Conservation (phyloP, 2,329 filamentous ascomycete species). For the Myriosclerotinia duriaeana region DNA sequence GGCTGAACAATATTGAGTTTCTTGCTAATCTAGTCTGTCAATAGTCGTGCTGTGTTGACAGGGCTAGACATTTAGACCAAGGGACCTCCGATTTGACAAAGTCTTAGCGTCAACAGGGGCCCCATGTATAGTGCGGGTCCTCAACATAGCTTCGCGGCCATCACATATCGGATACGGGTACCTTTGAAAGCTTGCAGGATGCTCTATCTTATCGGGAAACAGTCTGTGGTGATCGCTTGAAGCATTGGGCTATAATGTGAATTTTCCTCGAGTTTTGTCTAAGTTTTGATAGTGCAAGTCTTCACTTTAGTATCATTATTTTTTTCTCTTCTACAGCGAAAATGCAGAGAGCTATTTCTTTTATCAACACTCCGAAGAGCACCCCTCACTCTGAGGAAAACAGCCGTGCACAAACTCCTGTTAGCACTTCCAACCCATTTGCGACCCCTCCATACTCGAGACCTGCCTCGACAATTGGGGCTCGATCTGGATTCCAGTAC, state of each 20-base stretch:
- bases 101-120: constrained; percentile 12
- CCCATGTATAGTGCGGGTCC: constrained; percentile 20
- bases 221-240: constrained; percentile 13
- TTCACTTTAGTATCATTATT: constrained; percentile 10
- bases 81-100: constrained; percentile 9
- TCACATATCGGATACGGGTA: constrained; percentile 4
- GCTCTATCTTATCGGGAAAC: constrained; percentile 19
- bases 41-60: constrained; percentile 21
- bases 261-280: constrained; percentile 12
- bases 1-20: constrained; percentile 19
- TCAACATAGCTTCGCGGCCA: constrained; percentile 18
- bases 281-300: constrained; percentile 8
- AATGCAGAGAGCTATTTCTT: constrained; percentile 20
- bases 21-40: constrained; percentile 9
- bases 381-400: constrained; percentile 21
- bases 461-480: constrained; percentile 27
- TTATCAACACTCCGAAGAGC: constrained; percentile 6
- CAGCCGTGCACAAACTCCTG: constrained; percentile 20
- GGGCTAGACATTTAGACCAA: constrained; percentile 16
- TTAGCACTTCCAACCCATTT: constrained; percentile 25
- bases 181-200: constrained; percentile 14
- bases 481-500: constrained; percentile 28
- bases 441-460: constrained; percentile 28
- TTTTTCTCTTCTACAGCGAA: constrained; percentile 10
- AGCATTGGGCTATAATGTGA: constrained; percentile 23